These are phyloP conservation scores for Aureobasidium melanogenum DNA, from an alignment of 2,329 filamentous ascomycete species.

Conservation along the genomic window DNA sequence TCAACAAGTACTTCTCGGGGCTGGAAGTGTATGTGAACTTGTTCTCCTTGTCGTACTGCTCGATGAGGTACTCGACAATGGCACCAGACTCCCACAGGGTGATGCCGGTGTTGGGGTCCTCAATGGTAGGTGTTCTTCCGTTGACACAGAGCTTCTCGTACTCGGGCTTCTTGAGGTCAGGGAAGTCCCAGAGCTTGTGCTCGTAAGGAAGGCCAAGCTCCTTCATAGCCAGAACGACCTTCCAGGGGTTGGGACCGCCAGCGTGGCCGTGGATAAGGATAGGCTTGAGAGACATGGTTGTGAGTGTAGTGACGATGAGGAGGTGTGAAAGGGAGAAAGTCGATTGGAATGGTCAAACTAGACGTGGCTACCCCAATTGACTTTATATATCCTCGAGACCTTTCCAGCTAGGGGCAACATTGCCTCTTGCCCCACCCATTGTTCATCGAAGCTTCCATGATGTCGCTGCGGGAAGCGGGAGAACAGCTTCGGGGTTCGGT, in stretches of 20 bases:
- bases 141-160: conserved; percentile 36
- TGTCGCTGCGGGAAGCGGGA: not conserved
- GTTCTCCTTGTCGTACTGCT: conserved; percentile 36
- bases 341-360: not conserved
- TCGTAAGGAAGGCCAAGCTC: conserved; percentile 36
- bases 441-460: conserved; percentile 3
- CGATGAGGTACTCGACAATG: conserved; percentile 26
- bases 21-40: conserved; percentile 33
- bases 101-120: conserved; percentile 38
- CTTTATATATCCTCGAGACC: not conserved
- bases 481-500: not conserved
- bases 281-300: conserved; percentile 15
- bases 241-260: conserved; percentile 8
- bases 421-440: conserved; percentile 1
- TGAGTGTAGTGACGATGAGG: not conserved
- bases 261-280: conserved; percentile 14
- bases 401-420: not conserved
- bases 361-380: not conserved
- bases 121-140: conserved; percentile 35
- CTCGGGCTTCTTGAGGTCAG: conserved; percentile 31
- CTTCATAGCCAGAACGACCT: conserved; percentile 35
- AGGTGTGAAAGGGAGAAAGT: not conserved
- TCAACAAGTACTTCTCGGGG: conserved; percentile 27
- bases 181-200: conserved; percentile 26
- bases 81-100: conserved; percentile 30